Percentiles rank a stretch among this genome's conserved stretches.
These are phyloP conservation scores for Rhodotorula paludigena DNA, from an alignment of 768 basidiomycete species.

Conservation along the genomic window DNA sequence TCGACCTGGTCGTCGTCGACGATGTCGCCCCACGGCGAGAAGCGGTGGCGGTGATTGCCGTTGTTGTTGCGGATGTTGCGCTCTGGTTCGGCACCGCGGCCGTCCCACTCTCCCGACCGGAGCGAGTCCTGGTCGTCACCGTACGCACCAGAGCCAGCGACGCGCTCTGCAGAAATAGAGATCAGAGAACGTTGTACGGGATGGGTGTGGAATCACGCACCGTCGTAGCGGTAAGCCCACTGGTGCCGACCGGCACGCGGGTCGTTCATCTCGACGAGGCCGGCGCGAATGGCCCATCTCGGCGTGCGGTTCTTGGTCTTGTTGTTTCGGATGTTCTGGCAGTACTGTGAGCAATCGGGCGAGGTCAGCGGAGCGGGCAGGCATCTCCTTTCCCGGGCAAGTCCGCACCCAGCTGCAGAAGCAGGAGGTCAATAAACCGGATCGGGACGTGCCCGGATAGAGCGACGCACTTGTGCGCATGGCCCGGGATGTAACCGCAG, in stretches of 20 bases:
- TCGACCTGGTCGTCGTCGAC: constrained; percentile 35
- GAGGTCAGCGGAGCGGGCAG: too few relatives aligned
- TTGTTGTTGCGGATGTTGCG: not conserved
- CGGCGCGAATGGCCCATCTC: constrained; percentile 42
- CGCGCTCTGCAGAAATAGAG: constrained; percentile 11
- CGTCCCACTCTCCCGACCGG: constrained; percentile 27
- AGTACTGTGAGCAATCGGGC: constrained; percentile 25
- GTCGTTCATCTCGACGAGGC: constrained; percentile 39
- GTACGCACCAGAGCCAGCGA: constrained; percentile 1
- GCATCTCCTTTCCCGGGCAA: too few relatives aligned
- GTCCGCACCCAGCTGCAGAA: too few relatives aligned
- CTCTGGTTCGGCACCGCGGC: constrained; percentile 31
- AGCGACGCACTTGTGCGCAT: constrained; percentile 35
- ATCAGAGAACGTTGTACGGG: not conserved
- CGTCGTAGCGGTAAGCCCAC: constrained; percentile 43
- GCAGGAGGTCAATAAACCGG: too few relatives aligned
- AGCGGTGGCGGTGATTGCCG: constrained; percentile 7
- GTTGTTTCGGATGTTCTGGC: constrained; percentile 43
- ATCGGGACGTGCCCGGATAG: too few relatives aligned
- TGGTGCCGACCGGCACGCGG: constrained; percentile 37
- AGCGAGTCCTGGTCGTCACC: constrained; percentile 6
- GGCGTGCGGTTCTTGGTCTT: constrained; percentile 39
- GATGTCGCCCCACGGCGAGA: constrained; percentile 34
- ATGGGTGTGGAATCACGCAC: not conserved
- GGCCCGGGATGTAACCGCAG: constrained; percentile 43